Conservation (phyloP, 164 flowering plant genomes). For the Vitis riparia region DNA sequence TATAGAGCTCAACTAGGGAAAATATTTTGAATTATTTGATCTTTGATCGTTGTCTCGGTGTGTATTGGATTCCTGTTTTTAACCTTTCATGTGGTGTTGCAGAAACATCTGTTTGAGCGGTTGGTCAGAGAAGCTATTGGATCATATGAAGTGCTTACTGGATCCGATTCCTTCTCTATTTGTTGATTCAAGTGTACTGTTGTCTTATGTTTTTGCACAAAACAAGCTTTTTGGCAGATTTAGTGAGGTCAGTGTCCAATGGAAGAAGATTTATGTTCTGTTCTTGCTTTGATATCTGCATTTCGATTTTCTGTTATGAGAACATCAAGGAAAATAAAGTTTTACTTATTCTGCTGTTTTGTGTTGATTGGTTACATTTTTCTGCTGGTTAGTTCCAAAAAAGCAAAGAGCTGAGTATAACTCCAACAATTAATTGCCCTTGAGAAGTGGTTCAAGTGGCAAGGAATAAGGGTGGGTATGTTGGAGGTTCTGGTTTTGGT, state of each 20-base stretch:
- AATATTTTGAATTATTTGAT: neutral
- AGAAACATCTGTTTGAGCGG: constrained; percentile 2
- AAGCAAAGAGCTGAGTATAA: too few species aligned
- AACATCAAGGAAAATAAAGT: neutral
- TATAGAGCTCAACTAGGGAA: neutral
- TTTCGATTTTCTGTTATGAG: neutral
- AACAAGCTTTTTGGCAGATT: neutral
- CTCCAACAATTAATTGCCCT: too few species aligned
- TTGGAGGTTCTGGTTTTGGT: too few species aligned
- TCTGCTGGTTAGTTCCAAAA: too few species aligned
- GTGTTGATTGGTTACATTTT: neutral
- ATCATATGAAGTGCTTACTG: constrained; percentile 13
- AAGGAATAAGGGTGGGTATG: too few species aligned
- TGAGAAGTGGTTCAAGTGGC: too few species aligned
- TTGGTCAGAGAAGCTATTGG: constrained; percentile 4
- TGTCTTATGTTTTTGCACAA: constrained; percentile 5
- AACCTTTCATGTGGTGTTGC: neutral
- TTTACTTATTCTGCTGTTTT: neutral
- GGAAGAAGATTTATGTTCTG: neutral
- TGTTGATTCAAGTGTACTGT: neutral
- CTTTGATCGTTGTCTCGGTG: neutral
- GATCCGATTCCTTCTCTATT: constrained; percentile 7
- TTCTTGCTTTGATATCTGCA: neutral
- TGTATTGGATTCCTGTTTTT: neutral
- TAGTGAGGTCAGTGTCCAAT: neutral